Evolutionary conservation across 2,329 filamentous ascomycete species (phyloP).

Genomic region (Aspergillus costaricaensis): DNA sequence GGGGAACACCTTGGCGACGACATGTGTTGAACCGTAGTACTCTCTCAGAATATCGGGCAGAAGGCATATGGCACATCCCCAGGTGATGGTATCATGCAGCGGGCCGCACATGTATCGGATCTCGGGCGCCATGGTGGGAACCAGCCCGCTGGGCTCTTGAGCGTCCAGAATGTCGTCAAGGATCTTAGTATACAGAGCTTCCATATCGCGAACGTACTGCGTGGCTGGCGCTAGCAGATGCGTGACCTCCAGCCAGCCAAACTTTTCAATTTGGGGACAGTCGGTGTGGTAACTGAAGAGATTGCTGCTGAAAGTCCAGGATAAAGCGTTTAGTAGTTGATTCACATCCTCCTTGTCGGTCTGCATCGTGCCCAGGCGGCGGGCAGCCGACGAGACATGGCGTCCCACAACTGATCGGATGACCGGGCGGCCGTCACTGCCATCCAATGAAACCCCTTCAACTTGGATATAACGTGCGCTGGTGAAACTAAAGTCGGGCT

Average conservation of each 20-base stretch:
- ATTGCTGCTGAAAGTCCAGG: slow-evolving; percentile 49
- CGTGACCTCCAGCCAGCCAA: slow-evolving; percentile 53
- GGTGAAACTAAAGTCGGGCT: slow-evolving; percentile 28
- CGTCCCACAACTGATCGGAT: slow-evolving; percentile 23
- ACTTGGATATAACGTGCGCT: slow-evolving; percentile 29
- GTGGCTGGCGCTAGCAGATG: slow-evolving; percentile 49
- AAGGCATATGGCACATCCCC: slow-evolving; percentile 28
- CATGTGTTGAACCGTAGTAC: slow-evolving; percentile 27
- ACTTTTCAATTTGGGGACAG: slow-evolving; percentile 52
- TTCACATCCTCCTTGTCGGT: slow-evolving; percentile 29
- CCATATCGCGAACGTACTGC: slow-evolving; percentile 52
- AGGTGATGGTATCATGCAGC: slow-evolving; percentile 46
- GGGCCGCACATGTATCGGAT: slow-evolving; percentile 54
- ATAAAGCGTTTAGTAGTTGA: slow-evolving; percentile 39
- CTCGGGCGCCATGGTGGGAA: slow-evolving; percentile 52
- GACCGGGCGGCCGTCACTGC: slow-evolving; percentile 13
- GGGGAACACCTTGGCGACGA: slow-evolving; percentile 22
- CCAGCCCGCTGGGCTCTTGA: slow-evolving; percentile 48
- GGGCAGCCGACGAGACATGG: slow-evolving; percentile 26
- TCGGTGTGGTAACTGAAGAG: slow-evolving; percentile 53
- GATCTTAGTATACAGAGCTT: slow-evolving; percentile 51
- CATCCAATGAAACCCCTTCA: slow-evolving; percentile 21
- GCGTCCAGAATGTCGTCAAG: slow-evolving; percentile 51
- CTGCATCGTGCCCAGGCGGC: slow-evolving; percentile 23
- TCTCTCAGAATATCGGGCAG: slow-evolving; percentile 24